Base-by-base conservation (phyloP, 2,329 filamentous ascomycete genomes). In the Calonectria multiphialidica region DNA sequence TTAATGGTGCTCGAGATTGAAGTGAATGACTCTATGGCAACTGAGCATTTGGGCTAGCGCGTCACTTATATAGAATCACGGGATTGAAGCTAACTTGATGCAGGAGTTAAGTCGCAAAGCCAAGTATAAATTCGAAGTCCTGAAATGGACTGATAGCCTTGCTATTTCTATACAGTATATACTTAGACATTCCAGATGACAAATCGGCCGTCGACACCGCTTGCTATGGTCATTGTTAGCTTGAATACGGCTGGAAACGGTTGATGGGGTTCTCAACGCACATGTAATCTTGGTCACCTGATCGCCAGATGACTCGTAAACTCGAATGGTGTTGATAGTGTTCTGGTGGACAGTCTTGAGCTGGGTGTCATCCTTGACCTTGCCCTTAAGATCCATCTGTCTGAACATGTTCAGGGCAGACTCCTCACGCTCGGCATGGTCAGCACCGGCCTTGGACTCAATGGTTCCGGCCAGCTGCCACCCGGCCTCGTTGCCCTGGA, bases 311-410 rank as follows among this genome's bases (percentile, higher is more conserved):
- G 90, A 90, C 79, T 95, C 91, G 82, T 93, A 98, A 23, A 91
- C 88, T 50, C 97, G 91, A 63, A 99, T 87, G 2, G 92, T 98
- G 81, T 91, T 95, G 81, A 99, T 94, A 30, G 96, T 98, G 86
- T 99, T 99, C 83, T 99, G 97, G 85, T 99, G 97, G 57, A 97
- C 92, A 13, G 97, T 98, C 86, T 95, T 97, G 78, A 99, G 89
- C 86, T 98, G 94, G 5, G 96, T 98, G 83, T 98, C 96, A 80
- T 98, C 95, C 82, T 95, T 95, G 68, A 89, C 87, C 86, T 98
- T 98, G 74, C 97, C 97, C 89, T 97, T 98, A 76, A 99, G 89
- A 84, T 99, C 97, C 97, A 99, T 98, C 87, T 98, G 96, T 80
- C 92, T 92, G 87, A 99, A 99, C 95, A 98, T 98, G 85, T 98